These are phyloP conservation scores for Emydomyces testavorans DNA, from an alignment of 2,329 filamentous ascomycete genomes.

Conservation along the genomic window DNA sequence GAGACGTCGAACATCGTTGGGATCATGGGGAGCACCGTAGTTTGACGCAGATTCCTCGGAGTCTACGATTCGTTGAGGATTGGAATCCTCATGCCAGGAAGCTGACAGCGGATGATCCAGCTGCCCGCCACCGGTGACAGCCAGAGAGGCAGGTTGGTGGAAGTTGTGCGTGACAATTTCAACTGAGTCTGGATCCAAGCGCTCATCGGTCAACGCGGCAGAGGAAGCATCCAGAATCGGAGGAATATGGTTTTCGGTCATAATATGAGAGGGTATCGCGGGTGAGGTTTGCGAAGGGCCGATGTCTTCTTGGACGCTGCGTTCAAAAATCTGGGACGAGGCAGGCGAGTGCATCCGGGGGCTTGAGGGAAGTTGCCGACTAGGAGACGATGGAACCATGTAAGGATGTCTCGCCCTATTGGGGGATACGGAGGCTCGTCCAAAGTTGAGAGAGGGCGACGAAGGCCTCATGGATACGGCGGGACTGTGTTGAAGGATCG, in stretches of 20 bases:
- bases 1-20: constrained; percentile 65
- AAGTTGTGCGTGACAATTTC: constrained; percentile 82
- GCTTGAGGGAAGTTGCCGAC: constrained; percentile 55
- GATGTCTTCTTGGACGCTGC: constrained; percentile 75
- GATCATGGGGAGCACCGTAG: constrained; percentile 61
- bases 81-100: constrained; percentile 42
- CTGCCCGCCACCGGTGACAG: constrained; percentile 44
- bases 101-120: constrained; percentile 28
- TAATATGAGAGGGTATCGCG: constrained; percentile 85
- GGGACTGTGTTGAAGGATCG: constrained; percentile 15
- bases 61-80: constrained; percentile 43
- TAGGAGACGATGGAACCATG: constrained; percentile 51
- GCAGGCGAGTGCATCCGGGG: constrained; percentile 69
- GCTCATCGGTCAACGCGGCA: constrained; percentile 77
- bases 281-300: constrained; percentile 59
- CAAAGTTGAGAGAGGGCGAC: constrained; percentile 33
- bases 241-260: constrained; percentile 88
- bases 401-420: constrained; percentile 23
- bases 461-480: constrained; percentile 23
- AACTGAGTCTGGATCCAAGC: constrained; percentile 74
- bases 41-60: constrained; percentile 58
- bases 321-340: constrained; percentile 72
- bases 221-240: constrained; percentile 84
- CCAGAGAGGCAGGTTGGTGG: constrained; percentile 65
- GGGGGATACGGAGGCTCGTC: constrained; percentile 35